These are phyloP conservation scores for Backusella tarrabulga DNA, from an alignment of 192 early-diverging fungal species.

Conservation along the genomic window DNA sequence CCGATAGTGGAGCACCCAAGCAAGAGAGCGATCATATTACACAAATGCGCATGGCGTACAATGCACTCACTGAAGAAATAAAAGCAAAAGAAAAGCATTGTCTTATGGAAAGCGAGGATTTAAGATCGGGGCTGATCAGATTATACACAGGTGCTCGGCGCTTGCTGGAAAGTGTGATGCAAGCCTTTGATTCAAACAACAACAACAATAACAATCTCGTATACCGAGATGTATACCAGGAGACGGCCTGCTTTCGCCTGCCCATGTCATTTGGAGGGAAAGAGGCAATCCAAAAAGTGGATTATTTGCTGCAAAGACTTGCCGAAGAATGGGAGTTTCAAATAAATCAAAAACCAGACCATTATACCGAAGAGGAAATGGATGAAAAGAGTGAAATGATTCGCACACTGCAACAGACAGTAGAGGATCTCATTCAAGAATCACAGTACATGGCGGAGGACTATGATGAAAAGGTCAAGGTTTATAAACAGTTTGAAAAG, in stretches of 20 bases:
- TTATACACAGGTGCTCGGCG: neutral
- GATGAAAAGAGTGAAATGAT: constrained; percentile 51
- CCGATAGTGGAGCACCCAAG: neutral
- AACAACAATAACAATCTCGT: neutral
- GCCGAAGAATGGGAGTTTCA: constrained; percentile 38
- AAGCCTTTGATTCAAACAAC: neutral
- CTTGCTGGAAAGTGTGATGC: neutral
- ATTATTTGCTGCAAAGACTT: constrained; percentile 38
- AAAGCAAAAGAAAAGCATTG: neutral
- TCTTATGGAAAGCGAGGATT: constrained; percentile 36
- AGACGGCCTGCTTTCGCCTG: constrained; percentile 18
- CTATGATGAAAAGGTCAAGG: constrained; percentile 21
- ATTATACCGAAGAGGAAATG: constrained; percentile 38
- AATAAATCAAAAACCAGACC: constrained; percentile 12
- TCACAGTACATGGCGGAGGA: constrained; percentile 16
- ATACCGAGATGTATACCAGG: neutral
- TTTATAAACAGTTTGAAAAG: constrained; percentile 27
- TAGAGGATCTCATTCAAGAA: constrained; percentile 25
- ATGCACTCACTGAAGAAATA: neutral
- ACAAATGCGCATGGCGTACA: neutral
- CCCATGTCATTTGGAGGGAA: constrained; percentile 23
- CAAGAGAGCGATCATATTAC: neutral
- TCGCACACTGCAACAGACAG: constrained; percentile 35
- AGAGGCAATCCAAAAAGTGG: constrained; percentile 20
- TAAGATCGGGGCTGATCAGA: neutral